Conservation (phyloP, 768 basidiomycete genomes). For the Suillus alpinus region DNA sequence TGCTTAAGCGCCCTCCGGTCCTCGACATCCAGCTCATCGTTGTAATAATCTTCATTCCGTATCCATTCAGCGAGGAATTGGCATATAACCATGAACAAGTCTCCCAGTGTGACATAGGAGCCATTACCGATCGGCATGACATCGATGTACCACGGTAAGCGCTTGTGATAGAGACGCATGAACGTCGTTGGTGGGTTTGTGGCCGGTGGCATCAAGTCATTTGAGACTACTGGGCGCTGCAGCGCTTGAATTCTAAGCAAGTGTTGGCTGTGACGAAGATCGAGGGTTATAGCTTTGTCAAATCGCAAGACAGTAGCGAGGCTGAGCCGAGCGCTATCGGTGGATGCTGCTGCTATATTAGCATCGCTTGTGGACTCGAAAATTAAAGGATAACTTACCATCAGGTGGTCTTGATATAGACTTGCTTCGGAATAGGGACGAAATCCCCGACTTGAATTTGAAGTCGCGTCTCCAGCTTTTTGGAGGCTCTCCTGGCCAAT, state of each 20-base stretch:
- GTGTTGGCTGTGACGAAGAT: constrained; percentile 32
- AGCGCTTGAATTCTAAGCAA: constrained; percentile 46
- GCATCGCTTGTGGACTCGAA: too few species aligned
- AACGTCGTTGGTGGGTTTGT: constrained; percentile 46
- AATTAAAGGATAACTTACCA: constrained; percentile 25
- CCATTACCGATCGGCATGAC: constrained; percentile 39
- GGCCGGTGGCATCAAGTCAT: constrained; percentile 54
- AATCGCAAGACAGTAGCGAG: too few species aligned
- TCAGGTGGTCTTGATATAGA: constrained; percentile 11
- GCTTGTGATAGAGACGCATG: constrained; percentile 56
- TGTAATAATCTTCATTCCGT: constrained; percentile 53
- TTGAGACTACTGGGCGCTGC: constrained; percentile 38
- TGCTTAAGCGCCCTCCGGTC: constrained; percentile 42
- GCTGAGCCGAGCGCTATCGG: too few species aligned
- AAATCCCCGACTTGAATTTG: constrained; percentile 29
- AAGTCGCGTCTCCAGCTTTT: constrained; percentile 30
- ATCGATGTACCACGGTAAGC: constrained; percentile 69
- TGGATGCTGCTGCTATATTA: too few species aligned
- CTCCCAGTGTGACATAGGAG: constrained; percentile 56
- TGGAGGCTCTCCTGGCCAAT: constrained; percentile 21
- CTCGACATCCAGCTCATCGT: constrained; percentile 47
- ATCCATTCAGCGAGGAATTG: constrained; percentile 44
- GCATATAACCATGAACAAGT: constrained; percentile 50
- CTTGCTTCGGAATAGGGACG: constrained; percentile 27
- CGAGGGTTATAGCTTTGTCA: too few species aligned